Percentiles rank a stretch among this genome's conserved stretches.
Conservation (phyloP, 176 grass and related monocot species). For the Carex myosuroides region DNA sequence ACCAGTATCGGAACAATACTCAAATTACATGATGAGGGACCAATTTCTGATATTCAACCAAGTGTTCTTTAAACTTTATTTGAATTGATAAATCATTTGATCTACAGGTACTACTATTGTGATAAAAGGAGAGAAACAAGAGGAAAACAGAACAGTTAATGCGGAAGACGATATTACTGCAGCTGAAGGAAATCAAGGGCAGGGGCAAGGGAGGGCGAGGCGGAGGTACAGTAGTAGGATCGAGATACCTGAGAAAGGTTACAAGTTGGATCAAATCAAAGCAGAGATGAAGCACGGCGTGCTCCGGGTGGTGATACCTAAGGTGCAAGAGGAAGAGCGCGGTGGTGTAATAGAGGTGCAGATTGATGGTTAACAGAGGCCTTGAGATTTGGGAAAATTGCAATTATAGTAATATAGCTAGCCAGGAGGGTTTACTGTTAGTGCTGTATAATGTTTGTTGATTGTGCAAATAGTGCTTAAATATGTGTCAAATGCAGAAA, state of each 20-base stretch:
- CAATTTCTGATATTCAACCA: not conserved
- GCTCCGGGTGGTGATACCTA: slow-evolving; percentile 28
- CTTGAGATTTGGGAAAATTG: not conserved
- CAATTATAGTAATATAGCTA: not conserved
- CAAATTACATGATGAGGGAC: not conserved
- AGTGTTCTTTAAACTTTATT: not conserved
- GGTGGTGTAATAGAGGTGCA: slow-evolving; percentile 19
- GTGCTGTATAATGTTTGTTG: not conserved
- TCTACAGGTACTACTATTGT: not conserved
- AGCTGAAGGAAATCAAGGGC: not conserved
- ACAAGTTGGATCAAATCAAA: slow-evolving; percentile 26
- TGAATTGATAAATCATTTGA: not conserved
- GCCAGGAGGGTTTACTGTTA: not conserved
- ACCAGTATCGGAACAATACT: too few relatives aligned
- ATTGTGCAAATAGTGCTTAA: not conserved
- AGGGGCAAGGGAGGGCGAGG: not conserved
- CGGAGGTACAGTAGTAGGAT: slow-evolving; percentile 26
- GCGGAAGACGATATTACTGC: not conserved
- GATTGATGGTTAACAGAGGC: slow-evolving; percentile 16
- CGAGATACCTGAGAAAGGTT: slow-evolving; percentile 21
- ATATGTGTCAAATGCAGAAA: not conserved
- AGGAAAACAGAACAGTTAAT: not conserved
- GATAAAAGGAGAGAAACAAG: slow-evolving; percentile 12
- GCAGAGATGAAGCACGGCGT: slow-evolving; percentile 41
- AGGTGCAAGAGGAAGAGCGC: slow-evolving; percentile 18